These are phyloP conservation scores for Barnettozyma wickerhamii DNA, from an alignment of 805 yeast genomes.

Conservation along the genomic window DNA sequence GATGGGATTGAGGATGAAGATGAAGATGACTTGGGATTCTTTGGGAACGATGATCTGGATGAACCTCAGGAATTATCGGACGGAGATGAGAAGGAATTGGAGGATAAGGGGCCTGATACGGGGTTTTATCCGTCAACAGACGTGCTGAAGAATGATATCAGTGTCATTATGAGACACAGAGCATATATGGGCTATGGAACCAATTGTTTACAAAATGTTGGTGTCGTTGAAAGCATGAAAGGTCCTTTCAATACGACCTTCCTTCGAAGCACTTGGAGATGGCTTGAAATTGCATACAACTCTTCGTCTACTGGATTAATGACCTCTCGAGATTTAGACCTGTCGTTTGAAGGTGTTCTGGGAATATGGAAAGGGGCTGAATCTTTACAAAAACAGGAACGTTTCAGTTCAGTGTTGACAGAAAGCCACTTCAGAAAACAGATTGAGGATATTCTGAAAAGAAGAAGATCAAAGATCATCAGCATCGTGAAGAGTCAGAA, in stretches of 20 bases:
- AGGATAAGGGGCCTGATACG: conserved; percentile 11
- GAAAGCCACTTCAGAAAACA: conserved; percentile 18
- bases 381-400: conserved; percentile 44
- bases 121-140: conserved; percentile 32
- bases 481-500: conserved; percentile 39
- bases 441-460: conserved; percentile 29
- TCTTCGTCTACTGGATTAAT: conserved; percentile 62
- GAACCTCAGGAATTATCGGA: conserved; percentile 2
- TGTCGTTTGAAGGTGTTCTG: conserved; percentile 82
- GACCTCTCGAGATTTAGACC: conserved; percentile 65
- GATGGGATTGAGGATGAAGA: conserved; percentile 12
- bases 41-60: conserved; percentile 6
- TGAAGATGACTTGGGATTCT: conserved; percentile 11
- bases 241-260: conserved; percentile 50
- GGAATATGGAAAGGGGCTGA: conserved; percentile 84
- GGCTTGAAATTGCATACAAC: conserved; percentile 73
- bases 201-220: conserved; percentile 60
- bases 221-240: conserved; percentile 49
- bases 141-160: conserved; percentile 66
- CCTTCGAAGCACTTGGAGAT: conserved; percentile 81
- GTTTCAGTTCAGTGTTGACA: conserved; percentile 30
- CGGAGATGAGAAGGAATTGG: conserved; percentile 15
- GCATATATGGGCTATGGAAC: conserved; percentile 72
- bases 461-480: conserved; percentile 28
- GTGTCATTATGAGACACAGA: conserved; percentile 64